A percentile compares a stretch with the other conserved stretches of the same genome.
Evolutionary conservation across 2,329 filamentous ascomycete species (phyloP).

Genomic region (Fusarium chuoi): DNA sequence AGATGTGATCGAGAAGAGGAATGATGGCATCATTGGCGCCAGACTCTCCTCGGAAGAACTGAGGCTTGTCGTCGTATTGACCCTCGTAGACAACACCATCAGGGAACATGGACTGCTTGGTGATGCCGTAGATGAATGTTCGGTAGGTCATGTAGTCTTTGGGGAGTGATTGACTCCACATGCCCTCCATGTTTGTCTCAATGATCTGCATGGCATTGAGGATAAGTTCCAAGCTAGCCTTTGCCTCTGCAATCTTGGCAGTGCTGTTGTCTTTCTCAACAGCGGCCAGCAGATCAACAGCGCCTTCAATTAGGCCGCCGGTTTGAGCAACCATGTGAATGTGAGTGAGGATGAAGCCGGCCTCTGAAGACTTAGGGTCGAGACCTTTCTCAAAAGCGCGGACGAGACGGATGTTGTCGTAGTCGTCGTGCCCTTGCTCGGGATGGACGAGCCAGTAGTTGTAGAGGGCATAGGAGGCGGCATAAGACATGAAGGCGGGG

Average conservation of each 20-base stretch:
- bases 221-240: slow-evolving; percentile 70
- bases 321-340: slow-evolving; percentile 95
- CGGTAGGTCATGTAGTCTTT: slow-evolving; percentile 88
- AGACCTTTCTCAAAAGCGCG: slow-evolving; percentile 92
- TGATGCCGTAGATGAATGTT: slow-evolving; percentile 97
- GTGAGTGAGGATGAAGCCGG: slow-evolving; percentile 95
- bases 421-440: slow-evolving; percentile 64
- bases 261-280: slow-evolving; percentile 15
- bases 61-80: slow-evolving; percentile 73
- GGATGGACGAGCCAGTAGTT: slow-evolving; percentile 73
- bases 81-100: slow-evolving; percentile 91
- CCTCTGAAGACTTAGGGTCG: slow-evolving; percentile 87
- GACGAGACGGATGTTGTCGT: slow-evolving; percentile 80
- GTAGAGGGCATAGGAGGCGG: slow-evolving; percentile 74
- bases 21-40: slow-evolving; percentile 97
- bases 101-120: slow-evolving; percentile 92
- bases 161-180: slow-evolving; percentile 92
- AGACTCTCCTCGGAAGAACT: slow-evolving; percentile 89
- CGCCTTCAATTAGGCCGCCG: slow-evolving; percentile 78
- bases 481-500: slow-evolving; percentile 52
- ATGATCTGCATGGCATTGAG: slow-evolving; percentile 71
- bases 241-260: slow-evolving; percentile 59
- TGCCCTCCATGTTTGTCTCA: slow-evolving; percentile 84
- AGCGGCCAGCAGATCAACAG: slow-evolving; percentile 69
- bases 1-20: slow-evolving; percentile 87